Base-by-base conservation (phyloP, 331 rosid genomes). In the Pyracantha coccinea region DNA sequence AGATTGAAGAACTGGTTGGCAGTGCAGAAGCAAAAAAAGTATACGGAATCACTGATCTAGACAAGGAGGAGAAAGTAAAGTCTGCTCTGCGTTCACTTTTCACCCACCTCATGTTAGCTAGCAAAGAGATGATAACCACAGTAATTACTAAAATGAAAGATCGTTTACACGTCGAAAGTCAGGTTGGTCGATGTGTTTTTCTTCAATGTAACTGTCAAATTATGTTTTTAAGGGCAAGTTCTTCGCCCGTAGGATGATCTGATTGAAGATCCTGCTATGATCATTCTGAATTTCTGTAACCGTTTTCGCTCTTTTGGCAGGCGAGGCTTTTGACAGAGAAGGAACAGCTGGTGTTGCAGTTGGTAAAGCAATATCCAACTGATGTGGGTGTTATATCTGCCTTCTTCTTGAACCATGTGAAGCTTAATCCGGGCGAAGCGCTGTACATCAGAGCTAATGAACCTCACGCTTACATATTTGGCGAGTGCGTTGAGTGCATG, bases 401-500 rank as follows among this genome's bases (percentile, higher is more conserved):
- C 27, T 92, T 90, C 82, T 95, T 95, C 82, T 83, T 95, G 20
- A 95, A 95, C 81, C 80, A 84, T 77, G 92, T 95, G 63, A 95
- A 88, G 79, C 99, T 95, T 65, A 85, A 77, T 47, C 96, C 98
- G 0, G 97, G 98, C 11, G 99, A 95, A 85, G 97, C 99, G 11
- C 78, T 95, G 63, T 84, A 79, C 81, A 89, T 95, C 1, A 92
- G 98, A 5, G 88, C 97, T 71, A 92, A 95, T 24, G 99, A 92
- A 77, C 99, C 96, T 0, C 99, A 95, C 73, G 97, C 99, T 32
- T 95, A 95, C 78, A 68, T 95, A 66, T 82, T 77, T 1, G 98
- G 99, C 0, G 98, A 89, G 69, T 92, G 96, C 65, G 14, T 95
- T 23, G 99, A 95, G 73, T 95, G 99, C 82, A 95, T 95, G 98